phyloP scores from a whole-genome alignment of 805 yeast genomes.

The Yarrowia alimentaria region DNA sequence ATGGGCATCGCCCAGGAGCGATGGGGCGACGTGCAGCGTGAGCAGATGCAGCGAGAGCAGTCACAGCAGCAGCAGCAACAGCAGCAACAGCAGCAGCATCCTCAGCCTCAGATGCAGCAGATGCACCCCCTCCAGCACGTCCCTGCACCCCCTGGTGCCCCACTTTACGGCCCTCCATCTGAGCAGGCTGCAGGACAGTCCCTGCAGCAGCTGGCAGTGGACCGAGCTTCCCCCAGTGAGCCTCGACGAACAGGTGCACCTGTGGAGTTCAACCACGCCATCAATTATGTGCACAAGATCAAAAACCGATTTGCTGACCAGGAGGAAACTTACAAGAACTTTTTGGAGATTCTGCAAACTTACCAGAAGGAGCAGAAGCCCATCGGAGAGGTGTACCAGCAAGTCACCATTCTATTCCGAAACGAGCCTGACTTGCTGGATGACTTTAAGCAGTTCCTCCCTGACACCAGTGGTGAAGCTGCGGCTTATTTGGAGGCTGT shows the following conservation, averaged over 20 bases:
- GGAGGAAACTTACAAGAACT: constrained; percentile 94
- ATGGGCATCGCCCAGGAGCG: constrained; percentile 29
- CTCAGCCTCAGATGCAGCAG: constrained; percentile 29
- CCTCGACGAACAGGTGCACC: constrained; percentile 50
- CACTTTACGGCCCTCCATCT: constrained; percentile 26
- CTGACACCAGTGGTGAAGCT: constrained; percentile 58
- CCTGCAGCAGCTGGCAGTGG: constrained; percentile 43
- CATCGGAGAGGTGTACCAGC: constrained; percentile 91
- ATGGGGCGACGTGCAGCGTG: constrained; percentile 39
- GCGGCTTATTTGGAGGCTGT: constrained; percentile 15
- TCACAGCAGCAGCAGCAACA: constrained; percentile 31
- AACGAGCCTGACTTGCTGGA: constrained; percentile 93
- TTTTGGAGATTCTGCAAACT: constrained; percentile 91
- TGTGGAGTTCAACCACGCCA: constrained; percentile 95
- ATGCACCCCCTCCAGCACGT: constrained; percentile 23
- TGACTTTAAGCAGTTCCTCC: constrained; percentile 92
- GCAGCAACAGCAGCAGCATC: constrained; percentile 33
- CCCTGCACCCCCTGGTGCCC: constrained; percentile 26
- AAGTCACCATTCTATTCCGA: constrained; percentile 82
- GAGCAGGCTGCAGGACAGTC: constrained; percentile 31
- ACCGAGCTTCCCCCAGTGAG: constrained; percentile 33
- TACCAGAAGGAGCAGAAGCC: constrained; percentile 96
- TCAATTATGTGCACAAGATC: constrained; percentile 91
- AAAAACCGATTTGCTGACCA: constrained; percentile 89
- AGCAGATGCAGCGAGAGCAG: constrained; percentile 34